A percentile compares a stretch with the other conserved stretches of the same genome.
These are phyloP conservation scores for Kurtzmaniella quercitrusa DNA, from an alignment of 1,139 yeast genomes.

Conservation along the genomic window DNA sequence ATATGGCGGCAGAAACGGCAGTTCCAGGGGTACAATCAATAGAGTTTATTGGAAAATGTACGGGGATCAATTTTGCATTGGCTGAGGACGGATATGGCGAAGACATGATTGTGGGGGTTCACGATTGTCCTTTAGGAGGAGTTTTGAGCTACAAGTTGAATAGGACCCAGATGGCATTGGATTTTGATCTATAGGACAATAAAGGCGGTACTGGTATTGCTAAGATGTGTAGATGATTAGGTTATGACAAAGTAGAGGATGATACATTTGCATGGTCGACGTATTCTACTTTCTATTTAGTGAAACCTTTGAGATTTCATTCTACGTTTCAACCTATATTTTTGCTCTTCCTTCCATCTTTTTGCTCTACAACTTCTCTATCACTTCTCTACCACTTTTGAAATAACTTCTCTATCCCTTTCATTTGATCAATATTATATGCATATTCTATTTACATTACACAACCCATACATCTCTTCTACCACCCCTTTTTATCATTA, in stretches of 20 bases:
- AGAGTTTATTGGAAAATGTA: conserved; percentile 55
- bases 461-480: too few species aligned
- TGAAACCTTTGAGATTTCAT: too few species aligned
- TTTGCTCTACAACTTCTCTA: too few species aligned
- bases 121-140: conserved; percentile 58
- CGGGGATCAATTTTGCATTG: conserved; percentile 50
- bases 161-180: conserved; percentile 31
- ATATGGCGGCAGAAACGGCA: not conserved
- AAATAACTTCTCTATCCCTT: too few species aligned
- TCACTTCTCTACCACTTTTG: too few species aligned
- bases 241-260: not conserved
- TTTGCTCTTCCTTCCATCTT: too few species aligned
- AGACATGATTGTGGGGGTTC: conserved; percentile 48
- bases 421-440: too few species aligned
- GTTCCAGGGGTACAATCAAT: conserved; percentile 41
- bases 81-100: conserved; percentile 44
- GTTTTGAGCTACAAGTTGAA: conserved; percentile 45
- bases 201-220: not conserved
- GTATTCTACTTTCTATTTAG: not conserved
- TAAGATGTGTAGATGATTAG: not conserved
- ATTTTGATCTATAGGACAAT: conserved; percentile 30
- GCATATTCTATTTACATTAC: too few species aligned
- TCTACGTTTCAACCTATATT: too few species aligned
- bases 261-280: not conserved
- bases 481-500: conserved; percentile 11